Evolutionary conservation across 768 basidiomycete species (phyloP).

Genomic region (Scleroderma citrinum): DNA sequence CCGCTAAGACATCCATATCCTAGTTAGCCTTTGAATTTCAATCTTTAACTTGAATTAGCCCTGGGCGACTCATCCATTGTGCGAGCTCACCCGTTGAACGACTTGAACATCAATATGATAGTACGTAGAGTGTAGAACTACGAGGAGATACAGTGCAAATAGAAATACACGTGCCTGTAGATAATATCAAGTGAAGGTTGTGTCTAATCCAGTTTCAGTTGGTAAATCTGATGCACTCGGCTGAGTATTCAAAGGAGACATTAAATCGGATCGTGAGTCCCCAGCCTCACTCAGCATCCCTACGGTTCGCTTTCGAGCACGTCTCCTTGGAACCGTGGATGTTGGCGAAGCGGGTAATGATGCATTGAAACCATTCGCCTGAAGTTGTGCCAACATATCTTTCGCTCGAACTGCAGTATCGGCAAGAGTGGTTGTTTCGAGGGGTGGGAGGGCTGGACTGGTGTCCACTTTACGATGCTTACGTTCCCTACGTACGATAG

Average conservation of each 20-base stretch:
- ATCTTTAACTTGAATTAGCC: no score
- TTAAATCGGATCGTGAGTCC: slow-evolving; percentile 27
- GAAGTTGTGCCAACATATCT: slow-evolving; percentile 69
- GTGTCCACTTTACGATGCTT: slow-evolving; percentile 38
- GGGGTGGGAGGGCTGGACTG: slow-evolving; percentile 17
- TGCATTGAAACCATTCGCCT: slow-evolving; percentile 59
- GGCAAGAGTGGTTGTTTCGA: slow-evolving; percentile 24
- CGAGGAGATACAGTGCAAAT: slow-evolving; percentile 30
- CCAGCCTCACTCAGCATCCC: slow-evolving; percentile 33
- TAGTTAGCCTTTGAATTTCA: no score
- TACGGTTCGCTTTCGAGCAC: slow-evolving; percentile 22
- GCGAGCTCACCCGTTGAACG: no score
- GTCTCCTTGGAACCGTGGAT: slow-evolving; percentile 25
- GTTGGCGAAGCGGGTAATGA: slow-evolving; percentile 47
- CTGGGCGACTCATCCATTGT: no score
- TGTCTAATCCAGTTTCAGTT: slow-evolving; percentile 22
- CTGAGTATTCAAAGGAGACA: background rate
- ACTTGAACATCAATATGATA: no score
- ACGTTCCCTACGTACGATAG: slow-evolving; percentile 50
- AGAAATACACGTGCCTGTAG: slow-evolving; percentile 19
- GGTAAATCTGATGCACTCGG: no score
- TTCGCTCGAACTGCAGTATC: slow-evolving; percentile 52
- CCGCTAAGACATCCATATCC: no score
- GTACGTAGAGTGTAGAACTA: slow-evolving; percentile 10
- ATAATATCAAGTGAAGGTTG: slow-evolving; percentile 14